These are phyloP conservation scores for Aspergillus japonicus DNA, from an alignment of 2,329 filamentous ascomycete species.

Conservation along the genomic window DNA sequence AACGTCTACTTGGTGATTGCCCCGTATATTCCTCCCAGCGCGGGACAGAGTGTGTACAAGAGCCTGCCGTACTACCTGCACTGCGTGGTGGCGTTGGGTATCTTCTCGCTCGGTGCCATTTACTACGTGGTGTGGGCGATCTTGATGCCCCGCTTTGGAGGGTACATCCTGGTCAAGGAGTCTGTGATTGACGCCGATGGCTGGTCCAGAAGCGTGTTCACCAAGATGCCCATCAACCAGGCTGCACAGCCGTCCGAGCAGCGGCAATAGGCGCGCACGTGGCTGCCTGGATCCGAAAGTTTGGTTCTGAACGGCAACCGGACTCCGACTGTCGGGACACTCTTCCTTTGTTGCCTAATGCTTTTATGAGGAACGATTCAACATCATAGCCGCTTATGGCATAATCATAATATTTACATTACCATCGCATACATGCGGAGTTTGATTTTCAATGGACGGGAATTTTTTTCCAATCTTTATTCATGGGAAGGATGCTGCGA, in stretches of 20 bases:
- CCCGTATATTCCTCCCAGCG: constrained; percentile 52
- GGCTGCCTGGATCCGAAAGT: background rate
- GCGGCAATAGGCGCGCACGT: background rate
- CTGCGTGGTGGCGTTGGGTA: constrained; percentile 52
- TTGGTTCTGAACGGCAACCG: background rate
- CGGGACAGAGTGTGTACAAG: constrained; percentile 52
- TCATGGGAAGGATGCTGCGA: background rate
- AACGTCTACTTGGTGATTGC: constrained; percentile 55
- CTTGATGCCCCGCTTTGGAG: constrained; percentile 44
- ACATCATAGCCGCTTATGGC: constrained; percentile 13
- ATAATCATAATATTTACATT: constrained; percentile 16
- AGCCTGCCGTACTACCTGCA: constrained; percentile 55
- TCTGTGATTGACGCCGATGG: constrained; percentile 59
- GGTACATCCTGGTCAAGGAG: constrained; percentile 57
- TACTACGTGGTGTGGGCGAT: constrained; percentile 55
- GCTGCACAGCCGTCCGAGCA: constrained; percentile 4
- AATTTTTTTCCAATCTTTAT: background rate
- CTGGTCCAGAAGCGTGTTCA: constrained; percentile 61
- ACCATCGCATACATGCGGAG: constrained; percentile 8
- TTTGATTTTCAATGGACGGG: background rate
- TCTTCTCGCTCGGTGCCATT: constrained; percentile 51
- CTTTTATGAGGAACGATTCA: constrained; percentile 16
- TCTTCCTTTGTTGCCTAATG: background rate
- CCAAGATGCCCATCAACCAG: constrained; percentile 39
- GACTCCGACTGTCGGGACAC: background rate